A percentile compares a stretch with the other conserved stretches of the same genome.
Conservation (phyloP, 768 basidiomycete genomes). For the Tulasnella sp. region DNA sequence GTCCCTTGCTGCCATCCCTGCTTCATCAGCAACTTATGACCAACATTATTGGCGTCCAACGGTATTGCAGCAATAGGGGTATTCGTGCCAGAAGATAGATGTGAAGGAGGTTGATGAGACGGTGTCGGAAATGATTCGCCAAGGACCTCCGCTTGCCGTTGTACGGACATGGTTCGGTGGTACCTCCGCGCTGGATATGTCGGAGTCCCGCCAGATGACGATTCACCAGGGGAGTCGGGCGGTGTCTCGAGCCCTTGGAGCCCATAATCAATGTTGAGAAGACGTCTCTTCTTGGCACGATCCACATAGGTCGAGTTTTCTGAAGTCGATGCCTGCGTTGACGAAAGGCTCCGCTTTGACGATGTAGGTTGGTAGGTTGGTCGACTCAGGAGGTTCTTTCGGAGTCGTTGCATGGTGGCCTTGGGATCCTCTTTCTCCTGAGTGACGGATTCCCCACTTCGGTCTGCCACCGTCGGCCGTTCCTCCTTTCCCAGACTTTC, state of each 20-base stretch:
- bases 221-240: no score
- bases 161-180: no score
- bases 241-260: no score
- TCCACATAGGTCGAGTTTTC: not conserved
- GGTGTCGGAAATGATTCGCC: no score
- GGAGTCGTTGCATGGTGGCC: slow-evolving; percentile 55
- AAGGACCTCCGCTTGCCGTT: not conserved
- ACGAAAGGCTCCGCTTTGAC: no score
- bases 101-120: no score
- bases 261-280: no score
- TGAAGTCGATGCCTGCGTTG: not conserved
- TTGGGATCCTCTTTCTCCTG: slow-evolving; percentile 39
- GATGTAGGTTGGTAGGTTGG: slow-evolving; percentile 25
- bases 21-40: slow-evolving; percentile 55
- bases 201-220: no score
- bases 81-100: slow-evolving; percentile 24
- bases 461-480: slow-evolving; percentile 23
- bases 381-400: slow-evolving; percentile 48
- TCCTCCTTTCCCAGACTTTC: slow-evolving; percentile 17
- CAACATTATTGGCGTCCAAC: slow-evolving; percentile 49
- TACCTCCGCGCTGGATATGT: no score
- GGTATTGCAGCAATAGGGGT: slow-evolving; percentile 34
- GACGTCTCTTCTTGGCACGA: not conserved
- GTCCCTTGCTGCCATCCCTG: slow-evolving; percentile 70
- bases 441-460: no score